Conservation (phyloP, 1,284 basidiomycete species). For the Apiotrichum siamense region DNA sequence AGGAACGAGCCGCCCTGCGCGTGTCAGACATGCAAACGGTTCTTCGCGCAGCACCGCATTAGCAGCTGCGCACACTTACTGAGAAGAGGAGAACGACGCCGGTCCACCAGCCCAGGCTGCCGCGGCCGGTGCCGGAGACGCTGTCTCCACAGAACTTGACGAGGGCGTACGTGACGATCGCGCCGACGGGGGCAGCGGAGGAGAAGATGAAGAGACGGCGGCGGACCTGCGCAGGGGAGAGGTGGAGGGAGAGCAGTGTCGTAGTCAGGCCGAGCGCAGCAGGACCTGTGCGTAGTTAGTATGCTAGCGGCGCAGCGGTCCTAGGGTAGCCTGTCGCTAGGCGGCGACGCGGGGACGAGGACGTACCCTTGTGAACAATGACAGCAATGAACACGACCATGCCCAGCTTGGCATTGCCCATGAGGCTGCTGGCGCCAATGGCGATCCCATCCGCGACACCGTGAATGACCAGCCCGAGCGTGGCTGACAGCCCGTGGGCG, state of each 20-base stretch:
- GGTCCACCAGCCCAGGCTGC: constrained; percentile 54
- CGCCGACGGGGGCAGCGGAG: constrained; percentile 68
- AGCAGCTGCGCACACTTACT: constrained; percentile 23
- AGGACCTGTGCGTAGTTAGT: constrained; percentile 57
- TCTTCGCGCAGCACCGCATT: no score
- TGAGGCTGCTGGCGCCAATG: constrained; percentile 60
- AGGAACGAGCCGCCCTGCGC: constrained; percentile 92
- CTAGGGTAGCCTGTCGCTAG: no score
- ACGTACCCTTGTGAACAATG: constrained; percentile 76
- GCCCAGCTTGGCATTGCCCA: constrained; percentile 52
- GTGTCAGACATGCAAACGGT: no score
- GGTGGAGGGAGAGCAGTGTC: constrained; percentile 66
- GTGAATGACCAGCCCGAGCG: constrained; percentile 77
- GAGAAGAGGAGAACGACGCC: constrained; percentile 52
- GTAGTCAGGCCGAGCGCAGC: constrained; percentile 77
- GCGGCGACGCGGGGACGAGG: no score
- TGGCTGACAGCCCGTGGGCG: constrained; percentile 57
- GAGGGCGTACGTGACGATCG: constrained; percentile 62
- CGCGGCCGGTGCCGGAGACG: background rate
- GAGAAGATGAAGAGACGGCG: constrained; percentile 72
- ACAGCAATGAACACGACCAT: constrained; percentile 81
- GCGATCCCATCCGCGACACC: constrained; percentile 85
- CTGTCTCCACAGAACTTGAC: constrained; percentile 55
- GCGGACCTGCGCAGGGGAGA: constrained; percentile 62
- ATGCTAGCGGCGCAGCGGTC: no score